Conservation (phyloP, 75 land plant genomes). For the Chamaecyparis obtusa region DNA sequence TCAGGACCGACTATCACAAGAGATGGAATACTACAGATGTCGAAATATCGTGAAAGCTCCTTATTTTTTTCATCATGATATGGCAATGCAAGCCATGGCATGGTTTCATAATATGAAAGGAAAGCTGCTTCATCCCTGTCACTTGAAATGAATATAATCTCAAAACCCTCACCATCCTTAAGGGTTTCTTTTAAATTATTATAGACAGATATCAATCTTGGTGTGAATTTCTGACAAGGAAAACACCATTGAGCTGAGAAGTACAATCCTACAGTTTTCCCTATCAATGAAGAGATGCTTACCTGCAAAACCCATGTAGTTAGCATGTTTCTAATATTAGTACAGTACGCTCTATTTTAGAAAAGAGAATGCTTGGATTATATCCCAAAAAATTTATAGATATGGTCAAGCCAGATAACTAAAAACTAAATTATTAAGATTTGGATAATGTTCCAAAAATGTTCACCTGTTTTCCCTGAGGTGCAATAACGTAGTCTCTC, state of each 20-base stretch:
- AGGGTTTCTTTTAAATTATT: constrained; percentile 43
- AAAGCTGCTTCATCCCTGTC: constrained; percentile 54
- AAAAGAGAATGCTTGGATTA: not conserved
- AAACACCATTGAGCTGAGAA: constrained; percentile 67
- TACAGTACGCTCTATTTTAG: not conserved
- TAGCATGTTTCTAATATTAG: not conserved
- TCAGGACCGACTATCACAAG: constrained; percentile 60
- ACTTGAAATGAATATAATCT: constrained; percentile 56
- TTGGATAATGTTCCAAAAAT: not conserved
- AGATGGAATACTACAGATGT: constrained; percentile 50
- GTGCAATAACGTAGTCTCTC: constrained; percentile 45
- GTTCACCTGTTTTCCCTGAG: constrained; percentile 27
- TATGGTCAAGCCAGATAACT: not conserved
- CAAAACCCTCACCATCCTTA: constrained; percentile 33
- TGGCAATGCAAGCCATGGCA: constrained; percentile 80
- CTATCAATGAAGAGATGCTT: constrained; percentile 36
- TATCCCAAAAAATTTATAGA: not conserved
- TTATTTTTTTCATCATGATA: constrained; percentile 31
- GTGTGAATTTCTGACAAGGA: constrained; percentile 59
- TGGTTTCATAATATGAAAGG: constrained; percentile 30
- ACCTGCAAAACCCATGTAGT: constrained; percentile 34
- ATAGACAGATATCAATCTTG: constrained; percentile 49
- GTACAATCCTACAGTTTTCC: constrained; percentile 62
- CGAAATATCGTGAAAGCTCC: constrained; percentile 42
- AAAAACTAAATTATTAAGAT: not conserved